These are phyloP conservation scores for Diaporthe sp. DNA, from an alignment of 2,329 filamentous ascomycete genomes.

Conservation along the genomic window DNA sequence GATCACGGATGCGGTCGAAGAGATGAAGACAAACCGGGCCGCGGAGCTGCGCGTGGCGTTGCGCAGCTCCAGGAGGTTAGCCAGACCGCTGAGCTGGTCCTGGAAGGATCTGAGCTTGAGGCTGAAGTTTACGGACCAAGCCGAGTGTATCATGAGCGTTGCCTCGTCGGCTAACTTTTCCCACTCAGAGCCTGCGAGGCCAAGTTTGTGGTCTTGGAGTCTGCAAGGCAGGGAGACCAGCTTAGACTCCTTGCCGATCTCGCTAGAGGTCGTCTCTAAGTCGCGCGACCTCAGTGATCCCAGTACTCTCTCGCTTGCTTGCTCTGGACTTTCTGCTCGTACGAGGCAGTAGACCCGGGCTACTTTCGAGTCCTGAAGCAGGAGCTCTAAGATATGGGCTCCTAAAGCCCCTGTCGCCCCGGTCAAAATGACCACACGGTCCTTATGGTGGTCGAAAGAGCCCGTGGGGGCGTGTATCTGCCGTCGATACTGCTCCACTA, in stretches of 20 bases:
- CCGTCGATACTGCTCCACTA: slow-evolving; percentile 47
- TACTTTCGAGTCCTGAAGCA: slow-evolving; percentile 53
- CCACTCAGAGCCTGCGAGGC: slow-evolving; percentile 58
- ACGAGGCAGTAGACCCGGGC: slow-evolving; percentile 68
- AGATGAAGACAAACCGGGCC: slow-evolving; percentile 45
- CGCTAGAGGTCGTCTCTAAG: slow-evolving; percentile 40
- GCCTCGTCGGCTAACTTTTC: slow-evolving; percentile 54
- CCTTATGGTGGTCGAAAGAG: slow-evolving; percentile 18
- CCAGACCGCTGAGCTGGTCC: slow-evolving; percentile 57
- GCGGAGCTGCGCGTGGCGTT: slow-evolving; percentile 29
- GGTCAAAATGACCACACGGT: slow-evolving; percentile 43
- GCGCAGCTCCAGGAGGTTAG: slow-evolving; percentile 53
- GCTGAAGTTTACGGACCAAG: slow-evolving; percentile 70
- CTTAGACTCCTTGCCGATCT: slow-evolving; percentile 47
- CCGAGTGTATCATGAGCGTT: slow-evolving; percentile 63
- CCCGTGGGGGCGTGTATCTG: slow-evolving; percentile 34
- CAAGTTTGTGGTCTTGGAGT: slow-evolving; percentile 61
- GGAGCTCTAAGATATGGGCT: slow-evolving; percentile 60
- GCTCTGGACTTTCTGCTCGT: slow-evolving; percentile 57
- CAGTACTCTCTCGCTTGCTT: slow-evolving; percentile 58
- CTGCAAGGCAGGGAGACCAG: slow-evolving; percentile 61
- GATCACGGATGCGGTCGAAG: slow-evolving; percentile 43
- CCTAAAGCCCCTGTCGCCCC: slow-evolving; percentile 54
- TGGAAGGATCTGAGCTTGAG: slow-evolving; percentile 62
- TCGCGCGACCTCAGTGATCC: slow-evolving; percentile 37